Evolutionary conservation across 768 basidiomycete genomes (phyloP).

Genomic region (Vararia minispora): DNA sequence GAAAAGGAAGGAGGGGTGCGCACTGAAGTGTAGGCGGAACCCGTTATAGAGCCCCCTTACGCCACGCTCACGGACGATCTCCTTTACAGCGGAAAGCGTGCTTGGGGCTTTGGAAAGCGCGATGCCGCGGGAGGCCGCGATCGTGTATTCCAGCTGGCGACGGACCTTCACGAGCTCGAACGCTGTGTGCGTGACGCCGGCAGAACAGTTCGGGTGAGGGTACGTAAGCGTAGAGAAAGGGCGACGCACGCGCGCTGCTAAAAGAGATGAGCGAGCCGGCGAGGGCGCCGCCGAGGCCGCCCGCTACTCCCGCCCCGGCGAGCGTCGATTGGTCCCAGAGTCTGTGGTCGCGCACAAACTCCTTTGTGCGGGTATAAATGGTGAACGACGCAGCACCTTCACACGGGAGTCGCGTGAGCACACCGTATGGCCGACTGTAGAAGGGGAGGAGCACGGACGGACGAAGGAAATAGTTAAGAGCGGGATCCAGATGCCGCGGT

Average conservation of each 20-base stretch:
- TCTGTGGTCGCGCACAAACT: constrained; percentile 48
- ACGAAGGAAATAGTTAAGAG: constrained; percentile 94
- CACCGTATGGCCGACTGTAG: constrained; percentile 2
- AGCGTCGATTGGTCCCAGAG: constrained; percentile 48
- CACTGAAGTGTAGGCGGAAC: constrained; percentile 78
- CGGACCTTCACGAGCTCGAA: constrained; percentile 97
- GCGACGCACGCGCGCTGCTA: constrained; percentile 73
- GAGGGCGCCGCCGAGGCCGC: constrained; percentile 73
- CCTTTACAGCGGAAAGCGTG: constrained; percentile 66
- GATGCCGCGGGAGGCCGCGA: constrained; percentile 70
- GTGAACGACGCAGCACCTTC: constrained; percentile 84
- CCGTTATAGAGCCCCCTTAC: constrained; percentile 68
- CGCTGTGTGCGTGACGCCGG: constrained; percentile 28
- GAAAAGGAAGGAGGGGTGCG: constrained; percentile 17
- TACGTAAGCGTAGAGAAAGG: too few relatives aligned
- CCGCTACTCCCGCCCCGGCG: constrained; percentile 63
- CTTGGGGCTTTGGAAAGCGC: constrained; percentile 66
- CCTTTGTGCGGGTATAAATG: constrained; percentile 80
- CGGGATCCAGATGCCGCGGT: constrained; percentile 85
- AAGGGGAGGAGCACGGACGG: constrained; percentile 44
- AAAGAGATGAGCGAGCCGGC: constrained; percentile 86
- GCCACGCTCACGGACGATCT: constrained; percentile 60
- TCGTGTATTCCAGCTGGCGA: constrained; percentile 85
- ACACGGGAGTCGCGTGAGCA: constrained; percentile 7
- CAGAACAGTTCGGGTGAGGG: not conserved